phyloP scores from a whole-genome alignment of 371 early-diverging fungal genomes.

The Apophysomyces sp. region DNA sequence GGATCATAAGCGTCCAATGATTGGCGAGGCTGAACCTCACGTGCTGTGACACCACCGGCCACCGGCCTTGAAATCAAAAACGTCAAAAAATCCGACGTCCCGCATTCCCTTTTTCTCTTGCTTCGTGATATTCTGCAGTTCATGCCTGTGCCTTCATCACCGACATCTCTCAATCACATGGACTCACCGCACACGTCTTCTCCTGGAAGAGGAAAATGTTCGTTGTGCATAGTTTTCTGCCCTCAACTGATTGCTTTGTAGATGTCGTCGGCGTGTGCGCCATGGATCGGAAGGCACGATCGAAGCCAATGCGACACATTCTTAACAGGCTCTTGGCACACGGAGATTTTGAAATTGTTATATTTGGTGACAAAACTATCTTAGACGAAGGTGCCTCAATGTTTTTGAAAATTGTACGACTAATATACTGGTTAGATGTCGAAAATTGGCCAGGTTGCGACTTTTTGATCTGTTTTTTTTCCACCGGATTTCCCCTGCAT shows the following conservation, averaged over 20 bases:
- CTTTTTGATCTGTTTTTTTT: slow-evolving; percentile 96
- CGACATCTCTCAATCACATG: neutral
- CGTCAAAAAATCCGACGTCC: neutral
- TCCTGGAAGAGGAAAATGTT: slow-evolving; percentile 1
- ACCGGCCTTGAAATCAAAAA: neutral
- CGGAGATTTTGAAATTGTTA: slow-evolving; percentile 83
- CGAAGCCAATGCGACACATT: slow-evolving; percentile 96
- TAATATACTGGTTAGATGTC: slow-evolving; percentile 48
- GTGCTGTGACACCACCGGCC: neutral
- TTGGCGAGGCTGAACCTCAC: neutral
- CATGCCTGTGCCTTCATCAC: neutral
- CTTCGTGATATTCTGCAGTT: neutral
- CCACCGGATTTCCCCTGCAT: slow-evolving; percentile 91
- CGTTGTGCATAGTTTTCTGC: neutral
- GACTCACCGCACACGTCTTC: neutral
- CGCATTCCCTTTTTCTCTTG: neutral
- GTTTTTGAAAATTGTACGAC: neutral
- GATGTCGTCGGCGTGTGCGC: slow-evolving; percentile 89
- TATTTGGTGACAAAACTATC: slow-evolving; percentile 97
- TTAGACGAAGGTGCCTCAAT: slow-evolving; percentile 81
- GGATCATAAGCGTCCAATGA: neutral
- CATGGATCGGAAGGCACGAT: slow-evolving; percentile 92
- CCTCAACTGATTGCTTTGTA: slow-evolving; percentile 14
- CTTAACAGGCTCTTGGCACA: slow-evolving; percentile 75
- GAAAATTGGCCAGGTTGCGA: slow-evolving; percentile 96